These are phyloP conservation scores for Medakamo hakoo DNA, from an alignment of 139 green algal species.

Conservation along the genomic window DNA sequence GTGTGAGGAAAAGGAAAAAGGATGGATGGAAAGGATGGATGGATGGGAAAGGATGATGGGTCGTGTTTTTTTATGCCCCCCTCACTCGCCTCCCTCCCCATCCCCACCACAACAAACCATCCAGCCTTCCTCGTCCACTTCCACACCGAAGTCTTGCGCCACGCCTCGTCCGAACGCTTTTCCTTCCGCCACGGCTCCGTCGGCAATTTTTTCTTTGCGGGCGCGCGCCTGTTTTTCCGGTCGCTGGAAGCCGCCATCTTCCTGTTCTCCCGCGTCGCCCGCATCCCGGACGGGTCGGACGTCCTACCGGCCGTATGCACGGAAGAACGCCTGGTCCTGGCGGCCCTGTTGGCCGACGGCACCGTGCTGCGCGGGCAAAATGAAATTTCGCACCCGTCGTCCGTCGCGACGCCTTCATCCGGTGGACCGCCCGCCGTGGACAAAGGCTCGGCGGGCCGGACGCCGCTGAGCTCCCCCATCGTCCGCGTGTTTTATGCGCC, in stretches of 20 bases:
- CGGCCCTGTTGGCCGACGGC: slow-evolving; percentile 80
- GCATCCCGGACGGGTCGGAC: slow-evolving; percentile 42
- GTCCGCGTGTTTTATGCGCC: not conserved
- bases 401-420: not conserved
- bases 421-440: not conserved
- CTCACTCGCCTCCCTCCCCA: too few relatives aligned
- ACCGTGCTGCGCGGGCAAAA: slow-evolving; percentile 84
- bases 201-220: slow-evolving; percentile 99
- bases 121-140: slow-evolving; percentile 96
- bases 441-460: not conserved
- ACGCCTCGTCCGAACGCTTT: slow-evolving; percentile 59
- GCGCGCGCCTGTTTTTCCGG: slow-evolving; percentile 87
- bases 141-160: slow-evolving; percentile 67
- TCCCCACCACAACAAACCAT: too few relatives aligned
- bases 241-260: slow-evolving; percentile 96
- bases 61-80: too few relatives aligned
- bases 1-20: too few relatives aligned
- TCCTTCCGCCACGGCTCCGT: slow-evolving; percentile 83
- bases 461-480: not conserved
- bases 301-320: slow-evolving; percentile 87
- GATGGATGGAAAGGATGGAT: too few relatives aligned
- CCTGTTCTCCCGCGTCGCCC: slow-evolving; percentile 69
- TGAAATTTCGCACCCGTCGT: slow-evolving; percentile 68
- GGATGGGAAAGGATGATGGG: too few relatives aligned
- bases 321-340: slow-evolving; percentile 85